Base-by-base conservation (phyloP, 768 basidiomycete species). In the Leccinum aurantiacum region DNA sequence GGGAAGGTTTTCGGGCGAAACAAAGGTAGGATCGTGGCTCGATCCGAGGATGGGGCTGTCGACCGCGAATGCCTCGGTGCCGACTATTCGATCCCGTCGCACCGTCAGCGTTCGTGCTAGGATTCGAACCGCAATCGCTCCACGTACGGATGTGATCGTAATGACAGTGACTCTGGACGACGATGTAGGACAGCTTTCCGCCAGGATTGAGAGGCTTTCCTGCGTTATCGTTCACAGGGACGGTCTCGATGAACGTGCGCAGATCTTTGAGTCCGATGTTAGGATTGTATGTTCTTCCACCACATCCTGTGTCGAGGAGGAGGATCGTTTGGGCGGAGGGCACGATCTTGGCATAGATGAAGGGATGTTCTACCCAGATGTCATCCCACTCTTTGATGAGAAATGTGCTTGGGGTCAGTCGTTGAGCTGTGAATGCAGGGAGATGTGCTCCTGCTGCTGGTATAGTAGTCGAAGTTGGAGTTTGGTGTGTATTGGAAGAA, bases 81-180 rank as follows among this genome's bases (percentile, higher is more conserved):
- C 83, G 52, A 83, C 82, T 44, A 19, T 41, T 41, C 44, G 33
- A 17, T 41, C 38, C 14, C 38, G 17, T 41, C 38, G 17, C 38
- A 14, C 2, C n/a, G 27, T 57, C 60, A 22, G 41, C 9, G 3
- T 4, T 8, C 27, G 8, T 44, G 41, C 41, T 44, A n/a, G 10
- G n/a, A 44, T 44, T 44, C 10, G 41, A 44, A 44, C 2, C 41
- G 41, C n/a, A n/a, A n/a, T 41, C n/a, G n/a, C 9, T 4, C 46
- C 46, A 76, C 82, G 54, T 67, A 84, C 83, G 71, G 37, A 85
- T 85, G 62, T 84, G 83, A 63, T 85, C 84, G 62, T 82, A 84
- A 61, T 85, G 84, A 59, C 82, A 83, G 65, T 84, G 83, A 11
- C 78, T 83, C 46, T 78, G 71, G 22, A 80, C 79, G 9, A 84